These are phyloP conservation scores for Teratosphaeria zuluensis DNA, from an alignment of 2,329 filamentous ascomycete species.

Conservation along the genomic window DNA sequence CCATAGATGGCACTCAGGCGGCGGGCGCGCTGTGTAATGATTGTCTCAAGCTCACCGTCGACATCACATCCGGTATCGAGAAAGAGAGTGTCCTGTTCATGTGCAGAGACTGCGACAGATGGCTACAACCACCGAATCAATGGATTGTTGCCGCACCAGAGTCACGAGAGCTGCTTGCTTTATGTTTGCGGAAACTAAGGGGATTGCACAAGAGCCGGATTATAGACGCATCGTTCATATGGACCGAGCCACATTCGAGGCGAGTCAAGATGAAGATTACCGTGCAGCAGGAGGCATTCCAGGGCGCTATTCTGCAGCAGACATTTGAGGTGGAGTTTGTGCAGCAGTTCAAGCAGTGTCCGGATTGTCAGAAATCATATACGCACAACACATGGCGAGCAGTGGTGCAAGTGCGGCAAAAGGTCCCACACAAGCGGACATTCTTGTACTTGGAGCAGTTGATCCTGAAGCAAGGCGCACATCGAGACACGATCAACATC, in stretches of 20 bases:
- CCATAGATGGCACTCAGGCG: conserved; percentile 82
- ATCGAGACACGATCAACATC: conserved; percentile 93
- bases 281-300: conserved; percentile 62
- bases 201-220: conserved; percentile 85
- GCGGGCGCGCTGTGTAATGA: conserved; percentile 89
- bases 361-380: conserved; percentile 90
- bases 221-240: conserved; percentile 92
- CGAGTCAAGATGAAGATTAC: conserved; percentile 93
- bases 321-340: conserved; percentile 91
- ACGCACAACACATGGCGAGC: conserved; percentile 95
- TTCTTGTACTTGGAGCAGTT: conserved; percentile 83
- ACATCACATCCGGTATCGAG: conserved; percentile 85
- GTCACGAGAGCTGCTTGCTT: conserved; percentile 81
- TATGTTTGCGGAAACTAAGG: conserved; percentile 81
- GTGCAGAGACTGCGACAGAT: conserved; percentile 90
- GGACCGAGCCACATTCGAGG: conserved; percentile 94
- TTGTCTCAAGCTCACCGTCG: conserved; percentile 88
- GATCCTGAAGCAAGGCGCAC: conserved; percentile 86
- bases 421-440: conserved; percentile 88
- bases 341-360: conserved; percentile 84
- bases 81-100: conserved; percentile 82
- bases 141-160: conserved; percentile 82
- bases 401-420: conserved; percentile 88
- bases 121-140: conserved; percentile 73
- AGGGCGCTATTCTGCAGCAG: conserved; percentile 72